Percentiles rank a stretch among this genome's conserved stretches.
phyloP scores from a whole-genome alignment of 306 rosid species.

The Casuarina equisetifolia region DNA sequence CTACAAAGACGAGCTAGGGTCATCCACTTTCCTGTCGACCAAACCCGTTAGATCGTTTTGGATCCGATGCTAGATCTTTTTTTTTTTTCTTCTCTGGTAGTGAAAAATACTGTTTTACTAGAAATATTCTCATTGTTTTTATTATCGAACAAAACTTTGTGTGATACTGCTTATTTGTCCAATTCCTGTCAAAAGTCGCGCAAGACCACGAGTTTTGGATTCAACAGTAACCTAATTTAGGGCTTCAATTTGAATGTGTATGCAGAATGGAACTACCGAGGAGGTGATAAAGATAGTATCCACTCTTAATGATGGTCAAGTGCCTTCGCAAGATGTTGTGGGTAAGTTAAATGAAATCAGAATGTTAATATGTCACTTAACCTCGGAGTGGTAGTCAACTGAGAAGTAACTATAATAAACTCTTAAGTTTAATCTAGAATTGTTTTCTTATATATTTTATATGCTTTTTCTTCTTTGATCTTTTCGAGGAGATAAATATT shows the following conservation, averaged over 20 bases:
- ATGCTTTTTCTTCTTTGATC: neutral
- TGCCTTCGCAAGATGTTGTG: constrained; percentile 78
- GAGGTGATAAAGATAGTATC: constrained; percentile 83
- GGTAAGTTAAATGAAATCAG: constrained; percentile 40
- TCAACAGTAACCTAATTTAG: neutral
- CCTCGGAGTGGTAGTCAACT: neutral
- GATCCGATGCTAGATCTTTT: neutral
- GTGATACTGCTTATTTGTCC: neutral
- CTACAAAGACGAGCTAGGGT: neutral
- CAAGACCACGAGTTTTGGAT: too few species aligned
- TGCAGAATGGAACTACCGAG: constrained; percentile 78
- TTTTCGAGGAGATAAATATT: neutral
- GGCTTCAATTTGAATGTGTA: neutral
- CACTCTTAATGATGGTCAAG: constrained; percentile 67
- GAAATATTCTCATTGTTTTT: neutral
- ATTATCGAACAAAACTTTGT: neutral
- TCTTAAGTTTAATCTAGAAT: neutral
- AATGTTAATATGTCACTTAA: neutral
- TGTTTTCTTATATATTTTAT: neutral
- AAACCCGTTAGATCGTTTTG: neutral
- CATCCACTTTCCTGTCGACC: neutral
- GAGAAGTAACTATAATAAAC: neutral
- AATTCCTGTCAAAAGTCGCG: neutral
- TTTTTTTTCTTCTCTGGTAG: neutral
- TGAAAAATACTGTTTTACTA: neutral